Percentiles rank a stretch among this genome's conserved stretches.
These are phyloP conservation scores for Oldenlandia corymbosa DNA, from an alignment of 257 asterid genomes.

Conservation along the genomic window DNA sequence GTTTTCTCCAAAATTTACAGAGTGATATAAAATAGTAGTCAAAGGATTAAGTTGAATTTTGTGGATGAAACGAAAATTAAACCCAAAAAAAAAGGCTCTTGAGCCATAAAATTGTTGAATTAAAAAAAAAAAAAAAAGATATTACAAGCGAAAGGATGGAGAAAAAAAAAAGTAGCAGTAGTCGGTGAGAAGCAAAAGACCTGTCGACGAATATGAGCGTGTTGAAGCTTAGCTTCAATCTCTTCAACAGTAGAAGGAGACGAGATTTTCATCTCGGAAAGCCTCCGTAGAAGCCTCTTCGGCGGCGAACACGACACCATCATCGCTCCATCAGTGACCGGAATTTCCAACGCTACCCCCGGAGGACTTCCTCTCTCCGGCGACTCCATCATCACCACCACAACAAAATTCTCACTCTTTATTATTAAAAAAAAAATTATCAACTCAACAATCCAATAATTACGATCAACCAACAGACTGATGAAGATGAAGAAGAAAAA, in stretches of 20 bases:
- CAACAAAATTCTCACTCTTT: background rate
- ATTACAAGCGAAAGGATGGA: background rate
- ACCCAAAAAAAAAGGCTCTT: background rate
- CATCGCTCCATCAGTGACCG: constrained; percentile 56
- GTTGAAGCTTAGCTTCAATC: constrained; percentile 80
- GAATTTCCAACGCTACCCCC: constrained; percentile 73
- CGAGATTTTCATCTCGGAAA: constrained; percentile 66
- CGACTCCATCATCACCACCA: constrained; percentile 42
- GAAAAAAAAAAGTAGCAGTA: background rate
- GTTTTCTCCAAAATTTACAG: no score
- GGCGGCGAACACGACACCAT: constrained; percentile 64
- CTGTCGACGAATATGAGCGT: constrained; percentile 91
- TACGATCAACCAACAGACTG: background rate
- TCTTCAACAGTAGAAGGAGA: constrained; percentile 68
- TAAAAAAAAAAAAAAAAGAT: background rate
- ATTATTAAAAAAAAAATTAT: background rate
- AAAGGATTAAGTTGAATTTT: background rate
- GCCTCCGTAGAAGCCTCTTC: constrained; percentile 66
- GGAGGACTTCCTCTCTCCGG: constrained; percentile 53
- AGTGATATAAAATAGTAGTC: no score
- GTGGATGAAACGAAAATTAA: background rate
- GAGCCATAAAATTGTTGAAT: background rate
- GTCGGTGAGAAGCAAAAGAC: constrained; percentile 22
- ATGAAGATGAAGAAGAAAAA: background rate
- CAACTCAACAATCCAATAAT: background rate